A percentile compares a stretch with the other conserved stretches of the same genome.
Conservation (phyloP, 208 protist genomes). For the Endotrypanum monterogeii region DNA sequence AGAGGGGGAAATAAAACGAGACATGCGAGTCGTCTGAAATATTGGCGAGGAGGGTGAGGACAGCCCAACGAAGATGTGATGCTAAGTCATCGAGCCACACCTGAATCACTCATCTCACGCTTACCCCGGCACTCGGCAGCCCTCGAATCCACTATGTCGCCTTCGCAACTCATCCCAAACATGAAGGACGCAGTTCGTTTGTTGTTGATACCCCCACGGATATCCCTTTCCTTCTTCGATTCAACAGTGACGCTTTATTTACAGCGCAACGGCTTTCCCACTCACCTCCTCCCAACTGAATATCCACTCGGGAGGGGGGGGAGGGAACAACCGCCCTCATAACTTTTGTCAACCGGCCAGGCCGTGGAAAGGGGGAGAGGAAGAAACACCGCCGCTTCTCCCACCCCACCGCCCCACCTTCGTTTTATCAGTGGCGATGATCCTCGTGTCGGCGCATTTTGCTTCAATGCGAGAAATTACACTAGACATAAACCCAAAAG, state of each 20-base stretch:
- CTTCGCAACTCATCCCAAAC: not conserved
- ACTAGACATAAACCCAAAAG: conserved; percentile 19
- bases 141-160: not conserved
- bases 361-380: not conserved
- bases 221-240: not conserved
- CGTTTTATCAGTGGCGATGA: not conserved
- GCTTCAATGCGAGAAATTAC: conserved; percentile 3
- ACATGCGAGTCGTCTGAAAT: not conserved
- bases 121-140: not conserved
- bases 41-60: not conserved
- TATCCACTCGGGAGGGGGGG: not conserved
- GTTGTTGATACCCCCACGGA: no score
- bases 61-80: not conserved
- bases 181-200: not conserved
- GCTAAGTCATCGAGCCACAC: not conserved
- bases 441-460: not conserved
- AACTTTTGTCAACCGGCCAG: not conserved
- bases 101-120: not conserved
- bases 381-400: not conserved
- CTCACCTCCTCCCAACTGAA: not conserved
- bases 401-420: not conserved
- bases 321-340: not conserved
- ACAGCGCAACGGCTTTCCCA: not conserved
- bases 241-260: not conserved
- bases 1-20: no score